A percentile compares a stretch with the other conserved stretches of the same genome.
phyloP scores from a whole-genome alignment of 345 rosid species.

The Ceriops zippeliana region DNA sequence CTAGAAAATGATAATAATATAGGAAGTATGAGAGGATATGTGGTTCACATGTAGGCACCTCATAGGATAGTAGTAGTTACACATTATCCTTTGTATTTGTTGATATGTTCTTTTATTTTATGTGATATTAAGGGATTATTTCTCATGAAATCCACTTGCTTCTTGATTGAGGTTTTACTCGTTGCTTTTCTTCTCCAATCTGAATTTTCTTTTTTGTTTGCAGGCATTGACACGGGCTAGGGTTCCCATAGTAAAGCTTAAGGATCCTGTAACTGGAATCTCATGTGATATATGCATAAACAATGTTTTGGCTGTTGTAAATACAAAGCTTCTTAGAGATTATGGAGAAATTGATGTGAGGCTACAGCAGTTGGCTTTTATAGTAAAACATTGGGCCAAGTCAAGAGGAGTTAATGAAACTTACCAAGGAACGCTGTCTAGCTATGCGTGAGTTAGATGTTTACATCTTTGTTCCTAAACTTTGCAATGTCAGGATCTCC shows the following conservation, averaged over 20 bases:
- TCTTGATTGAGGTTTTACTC: not conserved
- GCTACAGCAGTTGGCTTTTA: constrained; percentile 74
- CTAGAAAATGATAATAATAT: no score
- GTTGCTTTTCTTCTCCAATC: constrained; percentile 6
- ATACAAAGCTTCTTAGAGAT: constrained; percentile 89
- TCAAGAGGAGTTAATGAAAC: constrained; percentile 91
- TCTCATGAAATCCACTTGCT: not conserved
- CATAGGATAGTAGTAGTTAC: not conserved
- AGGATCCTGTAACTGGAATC: constrained; percentile 89
- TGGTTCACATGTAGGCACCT: not conserved
- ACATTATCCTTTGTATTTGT: not conserved
- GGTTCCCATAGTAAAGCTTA: constrained; percentile 95
- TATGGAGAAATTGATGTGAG: constrained; percentile 80
- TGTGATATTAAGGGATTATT: not conserved
- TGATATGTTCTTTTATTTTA: not conserved
- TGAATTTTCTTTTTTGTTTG: constrained; percentile 5
- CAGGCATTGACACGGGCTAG: constrained; percentile 93
- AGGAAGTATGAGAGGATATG: not conserved
- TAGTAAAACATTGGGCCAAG: constrained; percentile 98
- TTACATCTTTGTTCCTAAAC: constrained; percentile 11
- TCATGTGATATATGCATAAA: constrained; percentile 96
- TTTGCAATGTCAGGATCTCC: not conserved
- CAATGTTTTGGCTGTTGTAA: constrained; percentile 90
- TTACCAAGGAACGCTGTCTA: constrained; percentile 94
- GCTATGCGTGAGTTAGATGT: constrained; percentile 84